phyloP scores from a whole-genome alignment of 371 early-diverging fungal genomes.

The Chytridiales sp. region DNA sequence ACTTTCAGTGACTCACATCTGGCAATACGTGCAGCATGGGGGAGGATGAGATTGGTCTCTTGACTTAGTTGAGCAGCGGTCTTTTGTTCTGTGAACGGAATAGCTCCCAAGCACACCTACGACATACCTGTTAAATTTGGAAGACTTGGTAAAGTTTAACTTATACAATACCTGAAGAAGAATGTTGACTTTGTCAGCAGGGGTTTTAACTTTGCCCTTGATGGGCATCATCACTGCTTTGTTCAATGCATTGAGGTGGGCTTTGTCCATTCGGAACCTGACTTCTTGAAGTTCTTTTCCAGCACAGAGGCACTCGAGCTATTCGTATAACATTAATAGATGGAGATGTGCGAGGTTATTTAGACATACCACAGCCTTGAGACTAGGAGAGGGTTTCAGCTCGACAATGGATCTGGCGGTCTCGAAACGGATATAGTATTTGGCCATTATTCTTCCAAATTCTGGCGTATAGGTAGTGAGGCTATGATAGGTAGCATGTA shows the following conservation, averaged over 20 bases:
- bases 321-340: neutral
- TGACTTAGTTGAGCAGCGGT: constrained; percentile 7
- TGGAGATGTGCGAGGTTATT: no score
- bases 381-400: constrained; percentile 9
- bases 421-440: constrained; percentile 42
- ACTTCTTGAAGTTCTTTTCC: constrained; percentile 46
- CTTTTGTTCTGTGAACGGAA: constrained; percentile 37
- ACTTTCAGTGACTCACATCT: constrained; percentile 26
- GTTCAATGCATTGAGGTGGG: constrained; percentile 43
- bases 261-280: constrained; percentile 46
- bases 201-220: constrained; percentile 33
- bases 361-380: constrained; percentile 32
- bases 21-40: constrained; percentile 30
- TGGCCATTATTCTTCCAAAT: constrained; percentile 47
- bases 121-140: neutral
- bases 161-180: constrained; percentile 41
- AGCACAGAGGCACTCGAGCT: constrained; percentile 40
- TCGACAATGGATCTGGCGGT: constrained; percentile 32
- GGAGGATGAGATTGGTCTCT: constrained; percentile 30
- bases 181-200: constrained; percentile 43
- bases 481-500: neutral
- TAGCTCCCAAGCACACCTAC: constrained; percentile 34
- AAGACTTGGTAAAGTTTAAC: neutral
- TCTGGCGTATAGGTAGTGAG: constrained; percentile 16
- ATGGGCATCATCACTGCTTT: constrained; percentile 42